Conservation (phyloP, 768 basidiomycete species). For the Leccinum incarnatum region DNA sequence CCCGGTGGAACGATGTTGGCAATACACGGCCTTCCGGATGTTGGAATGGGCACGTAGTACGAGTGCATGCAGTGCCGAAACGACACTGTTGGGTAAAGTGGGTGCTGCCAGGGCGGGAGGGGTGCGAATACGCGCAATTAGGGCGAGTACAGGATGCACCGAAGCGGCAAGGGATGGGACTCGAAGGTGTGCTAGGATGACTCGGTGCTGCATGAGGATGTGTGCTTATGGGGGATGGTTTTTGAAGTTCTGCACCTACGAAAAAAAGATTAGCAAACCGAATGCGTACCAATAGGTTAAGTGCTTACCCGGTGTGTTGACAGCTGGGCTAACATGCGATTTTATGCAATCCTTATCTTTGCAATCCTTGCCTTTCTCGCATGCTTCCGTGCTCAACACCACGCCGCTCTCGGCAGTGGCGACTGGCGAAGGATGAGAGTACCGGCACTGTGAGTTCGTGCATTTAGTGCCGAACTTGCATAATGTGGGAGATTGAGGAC, state of each 20-base stretch:
- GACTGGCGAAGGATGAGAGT: conserved; percentile 95
- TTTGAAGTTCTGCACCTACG: conserved; percentile 30
- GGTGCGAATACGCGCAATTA: conserved; percentile 67
- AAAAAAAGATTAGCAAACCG: conserved; percentile 13
- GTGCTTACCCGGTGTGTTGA: conserved; percentile 54
- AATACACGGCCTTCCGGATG: conserved; percentile 87
- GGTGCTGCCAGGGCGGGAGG: conserved; percentile 39
- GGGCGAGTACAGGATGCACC: conserved; percentile 69
- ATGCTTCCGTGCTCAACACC: conserved; percentile 91
- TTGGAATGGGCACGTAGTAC: conserved; percentile 82
- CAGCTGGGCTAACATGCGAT: conserved; percentile 87
- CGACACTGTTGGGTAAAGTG: conserved; percentile 62
- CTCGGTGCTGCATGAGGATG: conserved; percentile 29
- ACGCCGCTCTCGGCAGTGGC: conserved; percentile 94
- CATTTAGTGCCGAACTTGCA: conserved; percentile 95
- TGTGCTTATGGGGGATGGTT: conserved; percentile 39
- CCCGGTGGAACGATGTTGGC: conserved; percentile 78
- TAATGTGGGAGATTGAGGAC: conserved; percentile 83
- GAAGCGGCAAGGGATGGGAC: conserved; percentile 58
- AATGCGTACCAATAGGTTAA: background rate
- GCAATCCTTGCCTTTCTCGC: conserved; percentile 85
- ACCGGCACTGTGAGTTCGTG: conserved; percentile 84
- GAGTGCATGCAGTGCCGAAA: conserved; percentile 84
- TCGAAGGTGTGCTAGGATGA: conserved; percentile 28
- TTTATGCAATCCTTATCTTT: conserved; percentile 93